Evolutionary conservation across 768 basidiomycete genomes (phyloP).

Genomic region (Chlorophyllum brunneum): DNA sequence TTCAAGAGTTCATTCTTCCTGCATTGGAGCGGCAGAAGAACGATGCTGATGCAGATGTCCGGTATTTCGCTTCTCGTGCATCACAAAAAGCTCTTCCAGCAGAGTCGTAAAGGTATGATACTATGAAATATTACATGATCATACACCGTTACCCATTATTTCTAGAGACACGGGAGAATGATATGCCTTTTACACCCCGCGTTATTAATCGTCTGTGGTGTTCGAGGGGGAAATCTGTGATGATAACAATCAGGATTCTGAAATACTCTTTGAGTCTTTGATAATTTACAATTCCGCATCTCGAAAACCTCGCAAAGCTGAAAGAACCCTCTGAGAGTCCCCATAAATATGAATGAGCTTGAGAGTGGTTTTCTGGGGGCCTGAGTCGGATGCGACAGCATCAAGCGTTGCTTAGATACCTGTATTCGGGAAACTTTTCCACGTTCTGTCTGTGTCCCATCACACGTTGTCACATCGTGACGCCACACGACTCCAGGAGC

Average conservation of each 20-base stretch:
- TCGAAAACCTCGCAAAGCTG: no score
- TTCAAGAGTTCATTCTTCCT: constrained; percentile 73
- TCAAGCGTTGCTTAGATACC: constrained; percentile 4
- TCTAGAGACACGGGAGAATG: not conserved
- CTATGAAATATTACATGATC: no score
- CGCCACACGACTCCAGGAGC: no score
- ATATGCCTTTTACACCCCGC: not conserved
- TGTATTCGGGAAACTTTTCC: not conserved
- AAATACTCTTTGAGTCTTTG: no score
- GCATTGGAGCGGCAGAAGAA: constrained; percentile 81
- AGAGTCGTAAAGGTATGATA: constrained; percentile 10
- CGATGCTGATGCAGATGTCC: constrained; percentile 93
- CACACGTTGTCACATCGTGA: no score
- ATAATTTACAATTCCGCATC: no score
- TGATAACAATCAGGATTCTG: no score
- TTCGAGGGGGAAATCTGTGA: not conserved
- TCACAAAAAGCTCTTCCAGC: constrained; percentile 46
- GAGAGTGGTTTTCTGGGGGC: no score
- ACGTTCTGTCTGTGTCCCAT: no score
- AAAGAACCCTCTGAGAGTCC: no score
- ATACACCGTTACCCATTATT: not conserved
- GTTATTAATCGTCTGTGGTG: not conserved
- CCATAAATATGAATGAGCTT: no score
- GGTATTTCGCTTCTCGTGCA: constrained; percentile 87
- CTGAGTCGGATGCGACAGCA: not conserved